Conservation (phyloP, 2,329 filamentous ascomycete genomes). For the Didymella arachidicola region DNA sequence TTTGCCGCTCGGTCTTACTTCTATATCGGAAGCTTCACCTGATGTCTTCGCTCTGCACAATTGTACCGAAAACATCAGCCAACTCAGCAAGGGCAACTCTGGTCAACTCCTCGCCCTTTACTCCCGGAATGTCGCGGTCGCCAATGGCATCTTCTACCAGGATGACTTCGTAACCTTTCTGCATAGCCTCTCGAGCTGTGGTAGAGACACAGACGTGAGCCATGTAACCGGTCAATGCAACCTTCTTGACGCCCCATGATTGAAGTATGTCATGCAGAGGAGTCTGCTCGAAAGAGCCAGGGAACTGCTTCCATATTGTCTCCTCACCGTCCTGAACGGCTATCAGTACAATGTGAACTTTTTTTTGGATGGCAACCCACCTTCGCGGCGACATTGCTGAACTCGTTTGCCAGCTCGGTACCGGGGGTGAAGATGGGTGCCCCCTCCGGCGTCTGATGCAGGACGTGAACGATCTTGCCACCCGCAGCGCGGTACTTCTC, state of each 20-base stretch:
- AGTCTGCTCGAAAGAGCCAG: constrained; percentile 68
- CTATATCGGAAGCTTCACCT: constrained; percentile 31
- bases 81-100: constrained; percentile 63
- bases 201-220: constrained; percentile 71
- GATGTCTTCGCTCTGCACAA: constrained; percentile 62
- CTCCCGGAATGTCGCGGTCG: constrained; percentile 71
- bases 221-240: constrained; percentile 70
- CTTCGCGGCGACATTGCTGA: constrained; percentile 64
- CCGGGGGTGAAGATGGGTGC: constrained; percentile 72
- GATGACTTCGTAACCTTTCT: constrained; percentile 70
- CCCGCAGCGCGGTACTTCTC: constrained; percentile 65
- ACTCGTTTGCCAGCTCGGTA: constrained; percentile 67
- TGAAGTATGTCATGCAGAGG: constrained; percentile 65
- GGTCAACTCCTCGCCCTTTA: constrained; percentile 62
- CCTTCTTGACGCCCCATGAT: constrained; percentile 61
- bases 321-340: constrained; percentile 59
- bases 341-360: background rate
- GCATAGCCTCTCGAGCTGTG: constrained; percentile 67
- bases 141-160: constrained; percentile 69
- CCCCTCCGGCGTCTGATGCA: constrained; percentile 66
- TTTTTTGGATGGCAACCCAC: constrained; percentile 7
- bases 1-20: background rate
- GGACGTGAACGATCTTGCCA: constrained; percentile 67
- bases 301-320: constrained; percentile 63
- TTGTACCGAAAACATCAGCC: constrained; percentile 68